Base-by-base conservation (phyloP, 805 yeast genomes). In the Candida ulmi region DNA sequence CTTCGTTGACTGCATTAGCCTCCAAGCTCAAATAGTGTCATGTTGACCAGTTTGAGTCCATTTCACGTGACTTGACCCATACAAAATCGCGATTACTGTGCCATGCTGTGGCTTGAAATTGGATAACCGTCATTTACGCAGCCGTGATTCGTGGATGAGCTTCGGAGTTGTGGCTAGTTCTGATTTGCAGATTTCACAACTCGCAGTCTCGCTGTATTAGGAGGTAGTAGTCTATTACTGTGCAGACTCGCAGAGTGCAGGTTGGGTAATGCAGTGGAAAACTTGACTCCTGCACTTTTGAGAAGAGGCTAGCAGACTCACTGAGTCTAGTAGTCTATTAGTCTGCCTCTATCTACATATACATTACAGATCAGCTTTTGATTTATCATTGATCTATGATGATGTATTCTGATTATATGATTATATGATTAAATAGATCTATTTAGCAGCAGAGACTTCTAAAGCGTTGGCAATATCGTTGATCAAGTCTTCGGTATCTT, bases 401-500 rank as follows among this genome's bases (percentile, higher is more conserved):
- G n/a, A n/a, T n/a, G n/a, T n/a, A n/a, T n/a, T n/a, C n/a, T n/a
- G n/a, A n/a, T n/a, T n/a, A n/a, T n/a, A n/a, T n/a, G n/a, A n/a
- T n/a, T n/a, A n/a, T n/a, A n/a, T n/a, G n/a, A n/a, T n/a, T 27
- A 11, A 13, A n/a, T 30, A 7, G 19, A 7, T 31, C 25, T 30
- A 25, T 30, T 32, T 30, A 16, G 38, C 30, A 17, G 47, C 37
- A 17, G 57, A 44, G 12, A 40, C 45, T 37, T 48, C 46, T 52
- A 86, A 69, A 38, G 95, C 95, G 58, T 78, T 79, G 58, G 74
- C 66, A 50, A 87, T 66, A 54, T 87, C 96, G 8, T 65, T 71
- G 44, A 86, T 67, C 60, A 87, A 70, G 57, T 87, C 95, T 24
- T 79, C 87, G 42, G 73, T 68, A 53, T 84, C 95, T 68, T 87